Conservation (phyloP, 306 rosid genomes). For the Rubus parviflorus region DNA sequence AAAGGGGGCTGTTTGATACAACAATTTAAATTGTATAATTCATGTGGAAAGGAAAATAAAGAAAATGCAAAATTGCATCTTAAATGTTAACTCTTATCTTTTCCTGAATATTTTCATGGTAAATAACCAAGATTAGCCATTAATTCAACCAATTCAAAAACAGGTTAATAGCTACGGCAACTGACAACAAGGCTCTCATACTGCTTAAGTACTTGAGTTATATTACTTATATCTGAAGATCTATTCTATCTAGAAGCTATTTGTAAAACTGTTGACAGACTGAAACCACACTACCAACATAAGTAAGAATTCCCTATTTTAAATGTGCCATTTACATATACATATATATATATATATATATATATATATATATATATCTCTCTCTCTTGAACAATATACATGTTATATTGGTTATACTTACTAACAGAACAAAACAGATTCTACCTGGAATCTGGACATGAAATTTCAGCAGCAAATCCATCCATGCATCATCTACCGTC, state of each 20-base stretch:
- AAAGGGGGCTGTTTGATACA: slow-evolving; percentile 1
- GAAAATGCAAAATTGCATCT: background rate
- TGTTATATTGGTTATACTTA: background rate
- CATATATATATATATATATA: background rate
- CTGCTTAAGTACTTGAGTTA: background rate
- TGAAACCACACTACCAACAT: background rate
- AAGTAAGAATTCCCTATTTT: background rate
- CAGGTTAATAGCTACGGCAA: background rate
- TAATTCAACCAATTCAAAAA: background rate
- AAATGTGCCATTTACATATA: background rate
- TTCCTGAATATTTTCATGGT: background rate
- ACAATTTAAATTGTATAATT: slow-evolving; percentile 7
- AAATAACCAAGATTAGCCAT: background rate
- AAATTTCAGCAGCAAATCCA: background rate
- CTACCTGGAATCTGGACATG: slow-evolving; percentile 2
- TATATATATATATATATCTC: background rate
- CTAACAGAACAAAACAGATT: background rate
- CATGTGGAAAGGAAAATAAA: slow-evolving; percentile 13
- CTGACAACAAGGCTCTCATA: background rate
- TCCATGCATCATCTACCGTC: slow-evolving; percentile 6
- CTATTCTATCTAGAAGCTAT: background rate
- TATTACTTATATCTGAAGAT: background rate
- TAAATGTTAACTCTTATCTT: background rate
- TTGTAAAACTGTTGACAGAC: background rate
- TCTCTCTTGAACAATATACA: background rate